Conservation (phyloP, 2,329 filamentous ascomycete genomes). For the Alternaria triticina region DNA sequence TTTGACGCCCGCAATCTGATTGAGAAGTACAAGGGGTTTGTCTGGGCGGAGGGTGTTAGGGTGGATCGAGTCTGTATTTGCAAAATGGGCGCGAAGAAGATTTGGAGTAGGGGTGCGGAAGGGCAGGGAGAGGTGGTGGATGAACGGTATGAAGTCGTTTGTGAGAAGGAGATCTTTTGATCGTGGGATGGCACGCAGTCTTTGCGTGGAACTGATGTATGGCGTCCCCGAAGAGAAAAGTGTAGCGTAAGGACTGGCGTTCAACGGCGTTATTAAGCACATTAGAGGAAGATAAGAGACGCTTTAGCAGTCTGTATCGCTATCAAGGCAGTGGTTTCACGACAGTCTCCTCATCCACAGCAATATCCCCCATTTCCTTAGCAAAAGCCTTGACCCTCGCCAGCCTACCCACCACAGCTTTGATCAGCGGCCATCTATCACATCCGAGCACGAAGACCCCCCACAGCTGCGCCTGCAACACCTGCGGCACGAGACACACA, state of each 20-base stretch:
- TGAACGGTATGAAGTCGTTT: constrained; percentile 61
- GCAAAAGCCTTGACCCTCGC: constrained; percentile 58
- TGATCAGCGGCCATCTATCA: constrained; percentile 55
- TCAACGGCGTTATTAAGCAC: background rate
- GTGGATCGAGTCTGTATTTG: constrained; percentile 80
- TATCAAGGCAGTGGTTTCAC: background rate
- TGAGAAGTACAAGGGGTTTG: constrained; percentile 66
- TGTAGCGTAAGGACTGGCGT: no score
- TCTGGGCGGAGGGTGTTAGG: constrained; percentile 73
- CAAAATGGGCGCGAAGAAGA: constrained; percentile 82
- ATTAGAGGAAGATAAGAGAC: background rate
- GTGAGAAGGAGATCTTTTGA: constrained; percentile 29
- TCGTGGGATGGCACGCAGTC: background rate
- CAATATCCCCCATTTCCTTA: background rate
- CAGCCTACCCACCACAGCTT: constrained; percentile 55
- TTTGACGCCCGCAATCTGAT: constrained; percentile 52
- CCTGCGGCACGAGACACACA: constrained; percentile 63
- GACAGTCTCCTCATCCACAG: background rate
- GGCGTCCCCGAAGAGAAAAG: background rate
- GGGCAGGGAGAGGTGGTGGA: constrained; percentile 56
- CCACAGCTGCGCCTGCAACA: constrained; percentile 63
- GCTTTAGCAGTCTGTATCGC: background rate
- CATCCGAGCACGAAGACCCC: constrained; percentile 56
- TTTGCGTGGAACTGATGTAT: background rate
- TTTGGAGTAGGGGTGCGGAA: constrained; percentile 49